Evolutionary conservation across 352 stramenopile genomes (phyloP).

Genomic region (Phytopythium sindhum): DNA sequence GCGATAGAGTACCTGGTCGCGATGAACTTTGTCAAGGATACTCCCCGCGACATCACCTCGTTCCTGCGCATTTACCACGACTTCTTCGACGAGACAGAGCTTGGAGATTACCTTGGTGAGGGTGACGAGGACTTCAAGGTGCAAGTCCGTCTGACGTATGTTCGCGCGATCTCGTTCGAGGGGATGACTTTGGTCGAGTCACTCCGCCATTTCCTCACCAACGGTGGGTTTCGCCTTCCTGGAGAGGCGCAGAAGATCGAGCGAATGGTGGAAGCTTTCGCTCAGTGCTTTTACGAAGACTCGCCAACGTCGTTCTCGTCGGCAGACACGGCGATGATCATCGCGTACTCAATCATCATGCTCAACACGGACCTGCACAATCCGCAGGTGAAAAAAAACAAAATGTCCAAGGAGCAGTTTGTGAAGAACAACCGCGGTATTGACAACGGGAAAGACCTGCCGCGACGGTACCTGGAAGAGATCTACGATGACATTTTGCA

Average conservation of each 20-base stretch:
- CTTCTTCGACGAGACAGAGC: constrained; percentile 88
- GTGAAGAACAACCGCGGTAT: constrained; percentile 96
- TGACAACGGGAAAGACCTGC: constrained; percentile 90
- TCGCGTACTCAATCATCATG: constrained; percentile 92
- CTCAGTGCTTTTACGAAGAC: constrained; percentile 98
- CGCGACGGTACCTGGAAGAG: constrained; percentile 87
- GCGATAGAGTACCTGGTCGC: constrained; percentile 81
- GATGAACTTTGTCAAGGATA: constrained; percentile 86
- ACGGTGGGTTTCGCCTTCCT: constrained; percentile 95
- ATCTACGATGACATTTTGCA: constrained; percentile 96
- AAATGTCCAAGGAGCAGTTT: constrained; percentile 97
- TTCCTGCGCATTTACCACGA: constrained; percentile 95
- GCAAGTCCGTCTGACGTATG: constrained; percentile 94
- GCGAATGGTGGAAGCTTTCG: constrained; percentile 96
- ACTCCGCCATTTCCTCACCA: constrained; percentile 96
- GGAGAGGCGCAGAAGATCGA: constrained; percentile 99
- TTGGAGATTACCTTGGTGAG: constrained; percentile 96
- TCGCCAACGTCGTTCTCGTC: constrained; percentile 71
- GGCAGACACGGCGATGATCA: constrained; percentile 85
- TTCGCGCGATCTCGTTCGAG: constrained; percentile 95
- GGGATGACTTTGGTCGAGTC: constrained; percentile 97
- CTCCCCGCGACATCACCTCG: constrained; percentile 87
- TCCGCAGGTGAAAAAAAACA: constrained; percentile 92
- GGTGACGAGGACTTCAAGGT: constrained; percentile 86
- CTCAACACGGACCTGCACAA: constrained; percentile 90